Conservation (phyloP, 2,329 filamentous ascomycete species). For the Clonostachys sp. region DNA sequence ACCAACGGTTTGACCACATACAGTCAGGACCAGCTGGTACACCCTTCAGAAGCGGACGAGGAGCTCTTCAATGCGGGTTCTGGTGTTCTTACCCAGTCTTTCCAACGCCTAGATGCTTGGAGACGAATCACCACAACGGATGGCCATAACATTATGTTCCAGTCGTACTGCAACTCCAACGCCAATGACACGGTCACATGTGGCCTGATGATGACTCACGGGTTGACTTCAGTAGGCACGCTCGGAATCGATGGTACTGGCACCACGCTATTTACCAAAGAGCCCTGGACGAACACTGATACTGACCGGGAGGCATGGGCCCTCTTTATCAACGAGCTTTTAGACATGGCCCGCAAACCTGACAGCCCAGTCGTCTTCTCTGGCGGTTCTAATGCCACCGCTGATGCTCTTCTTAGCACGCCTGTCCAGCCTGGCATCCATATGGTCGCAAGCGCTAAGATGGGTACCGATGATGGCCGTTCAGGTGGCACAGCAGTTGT, state of each 20-base stretch:
- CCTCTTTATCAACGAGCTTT: conserved; percentile 15
- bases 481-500: conserved; percentile 13
- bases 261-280: conserved; percentile 31
- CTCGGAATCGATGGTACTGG: conserved; percentile 32
- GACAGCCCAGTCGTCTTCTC: conserved; percentile 8
- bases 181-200: conserved; percentile 35
- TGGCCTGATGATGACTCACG: conserved; percentile 47
- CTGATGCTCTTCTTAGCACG: conserved; percentile 13
- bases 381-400: conserved; percentile 11
- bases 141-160: conserved; percentile 27
- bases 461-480: conserved; percentile 21
- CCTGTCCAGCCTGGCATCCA: conserved; percentile 12
- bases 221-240: conserved; percentile 38
- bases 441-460: conserved; percentile 19
- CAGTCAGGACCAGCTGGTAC: conserved; percentile 12
- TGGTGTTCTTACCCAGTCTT: conserved; percentile 36
- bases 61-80: conserved; percentile 23
- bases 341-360: conserved; percentile 13
- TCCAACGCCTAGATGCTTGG: conserved; percentile 43
- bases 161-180: conserved; percentile 39
- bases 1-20: conserved; percentile 11
- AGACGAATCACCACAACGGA: conserved; percentile 32
- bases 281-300: conserved; percentile 25
- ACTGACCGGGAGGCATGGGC: conserved; percentile 18
- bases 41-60: conserved; percentile 17